Evolutionary conservation across 2,329 filamentous ascomycete species (phyloP).

Genomic region (Cercospora nicotianae): DNA sequence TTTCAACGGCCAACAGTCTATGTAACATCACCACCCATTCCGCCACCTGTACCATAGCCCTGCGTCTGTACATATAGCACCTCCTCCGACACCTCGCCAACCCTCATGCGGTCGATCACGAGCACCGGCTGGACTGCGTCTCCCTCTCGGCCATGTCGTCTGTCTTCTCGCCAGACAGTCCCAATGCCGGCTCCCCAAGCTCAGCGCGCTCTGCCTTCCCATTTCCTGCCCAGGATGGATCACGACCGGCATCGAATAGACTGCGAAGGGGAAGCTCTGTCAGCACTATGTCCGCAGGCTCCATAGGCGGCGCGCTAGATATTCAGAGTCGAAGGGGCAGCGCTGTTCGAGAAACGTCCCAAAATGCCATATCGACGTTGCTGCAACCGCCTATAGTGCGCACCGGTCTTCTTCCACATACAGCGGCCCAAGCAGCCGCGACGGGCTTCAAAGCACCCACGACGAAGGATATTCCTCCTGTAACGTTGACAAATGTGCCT

Average conservation of each 20-base stretch:
- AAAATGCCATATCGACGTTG: conserved; percentile 95
- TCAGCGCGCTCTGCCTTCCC: conserved; percentile 50
- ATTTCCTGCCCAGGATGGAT: conserved; percentile 59
- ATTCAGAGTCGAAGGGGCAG: conserved; percentile 60
- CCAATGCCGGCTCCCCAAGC: conserved; percentile 46
- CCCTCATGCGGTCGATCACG: conserved; percentile 28
- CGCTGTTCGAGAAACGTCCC: conserved; percentile 70
- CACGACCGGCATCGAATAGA: conserved; percentile 49
- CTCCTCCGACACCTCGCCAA: background rate
- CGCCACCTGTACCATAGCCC: background rate
- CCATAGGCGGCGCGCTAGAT: conserved; percentile 81
- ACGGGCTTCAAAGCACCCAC: conserved; percentile 70
- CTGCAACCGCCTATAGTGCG: conserved; percentile 86
- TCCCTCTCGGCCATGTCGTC: conserved; percentile 32
- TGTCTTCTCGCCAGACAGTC: conserved; percentile 49
- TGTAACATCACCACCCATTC: background rate
- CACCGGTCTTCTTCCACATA: conserved; percentile 80
- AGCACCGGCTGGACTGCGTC: conserved; percentile 13
- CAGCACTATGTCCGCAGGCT: conserved; percentile 71
- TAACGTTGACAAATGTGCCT: conserved; percentile 83
- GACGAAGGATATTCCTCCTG: conserved; percentile 85
- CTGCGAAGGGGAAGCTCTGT: conserved; percentile 77
- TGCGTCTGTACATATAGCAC: conserved; percentile 6
- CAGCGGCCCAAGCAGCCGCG: conserved; percentile 66
- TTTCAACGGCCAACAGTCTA: background rate